Percentiles rank a stretch among this genome's conserved stretches.
Conservation (phyloP, 805 yeast genomes). For the Millerozyma miso region DNA sequence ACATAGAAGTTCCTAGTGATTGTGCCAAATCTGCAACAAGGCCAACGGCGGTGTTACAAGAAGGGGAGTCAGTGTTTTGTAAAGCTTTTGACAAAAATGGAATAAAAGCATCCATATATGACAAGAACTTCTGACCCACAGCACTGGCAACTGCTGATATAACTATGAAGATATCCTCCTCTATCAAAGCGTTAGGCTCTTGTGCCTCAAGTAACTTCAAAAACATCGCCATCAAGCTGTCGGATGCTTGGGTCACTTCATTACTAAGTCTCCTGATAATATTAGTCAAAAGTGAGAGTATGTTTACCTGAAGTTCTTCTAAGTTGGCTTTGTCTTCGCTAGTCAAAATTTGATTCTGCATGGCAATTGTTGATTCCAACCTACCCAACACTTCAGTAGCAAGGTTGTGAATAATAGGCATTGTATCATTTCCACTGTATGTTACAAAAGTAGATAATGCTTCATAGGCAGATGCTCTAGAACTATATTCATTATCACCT, state of each 20-base stretch:
- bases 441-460: constrained; percentile 81
- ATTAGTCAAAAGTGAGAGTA: constrained; percentile 73
- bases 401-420: constrained; percentile 63
- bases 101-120: constrained; percentile 75
- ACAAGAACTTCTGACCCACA: constrained; percentile 62
- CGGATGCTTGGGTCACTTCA: constrained; percentile 66
- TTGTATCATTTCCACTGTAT: constrained; percentile 65
- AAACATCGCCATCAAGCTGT: constrained; percentile 79
- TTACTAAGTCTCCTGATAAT: constrained; percentile 76
- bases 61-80: constrained; percentile 75
- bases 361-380: constrained; percentile 61
- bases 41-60: constrained; percentile 89
- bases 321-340: constrained; percentile 72
- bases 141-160: constrained; percentile 87
- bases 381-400: constrained; percentile 73
- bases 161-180: constrained; percentile 92
- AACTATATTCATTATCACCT: constrained; percentile 76
- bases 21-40: constrained; percentile 91
- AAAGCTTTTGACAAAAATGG: constrained; percentile 81
- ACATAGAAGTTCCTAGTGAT: constrained; percentile 70
- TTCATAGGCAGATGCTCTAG: constrained; percentile 96
- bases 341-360: constrained; percentile 51
- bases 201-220: constrained; percentile 54
- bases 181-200: constrained; percentile 72
- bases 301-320: constrained; percentile 85